phyloP scores from a whole-genome alignment of 2,329 filamentous ascomycete genomes.

The Xylaria polymorpha region DNA sequence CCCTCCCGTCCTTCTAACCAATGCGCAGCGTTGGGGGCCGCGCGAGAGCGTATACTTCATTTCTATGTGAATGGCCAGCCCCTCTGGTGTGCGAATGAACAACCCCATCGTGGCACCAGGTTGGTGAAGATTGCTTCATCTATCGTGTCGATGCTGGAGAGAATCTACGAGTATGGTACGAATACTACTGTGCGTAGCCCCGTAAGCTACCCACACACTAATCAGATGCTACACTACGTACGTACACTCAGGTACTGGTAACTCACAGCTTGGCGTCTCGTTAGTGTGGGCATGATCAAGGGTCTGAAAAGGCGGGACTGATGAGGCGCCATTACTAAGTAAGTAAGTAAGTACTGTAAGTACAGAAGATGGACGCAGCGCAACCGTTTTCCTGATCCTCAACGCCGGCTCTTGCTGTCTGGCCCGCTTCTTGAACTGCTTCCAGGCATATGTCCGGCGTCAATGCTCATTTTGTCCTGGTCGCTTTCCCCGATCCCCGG shows the following conservation, averaged over 20 bases:
- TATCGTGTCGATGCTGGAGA: too few species aligned
- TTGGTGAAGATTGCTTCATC: too few species aligned
- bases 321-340: slow-evolving; percentile 23
- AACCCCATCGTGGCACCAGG: not conserved
- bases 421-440: slow-evolving; percentile 12
- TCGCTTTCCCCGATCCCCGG: not conserved
- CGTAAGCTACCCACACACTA: not conserved
- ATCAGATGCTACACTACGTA: too few species aligned
- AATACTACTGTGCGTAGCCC: not conserved
- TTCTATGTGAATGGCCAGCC: not conserved
- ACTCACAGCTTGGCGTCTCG: slow-evolving; percentile 15
- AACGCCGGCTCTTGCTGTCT: slow-evolving; percentile 5
- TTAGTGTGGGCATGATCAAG: slow-evolving; percentile 16
- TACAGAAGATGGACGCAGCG: slow-evolving; percentile 4
- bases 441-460: slow-evolving; percentile 3
- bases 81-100: not conserved
- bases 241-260: too few species aligned
- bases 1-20: not conserved
- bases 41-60: not conserved
- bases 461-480: not conserved
- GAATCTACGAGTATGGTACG: not conserved
- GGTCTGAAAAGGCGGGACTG: slow-evolving; percentile 21
- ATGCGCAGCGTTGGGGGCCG: not conserved
- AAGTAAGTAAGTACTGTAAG: not conserved
- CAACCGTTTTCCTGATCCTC: not conserved